These are phyloP conservation scores for Suhomyces prunicola DNA, from an alignment of 805 yeast species.

Conservation along the genomic window DNA sequence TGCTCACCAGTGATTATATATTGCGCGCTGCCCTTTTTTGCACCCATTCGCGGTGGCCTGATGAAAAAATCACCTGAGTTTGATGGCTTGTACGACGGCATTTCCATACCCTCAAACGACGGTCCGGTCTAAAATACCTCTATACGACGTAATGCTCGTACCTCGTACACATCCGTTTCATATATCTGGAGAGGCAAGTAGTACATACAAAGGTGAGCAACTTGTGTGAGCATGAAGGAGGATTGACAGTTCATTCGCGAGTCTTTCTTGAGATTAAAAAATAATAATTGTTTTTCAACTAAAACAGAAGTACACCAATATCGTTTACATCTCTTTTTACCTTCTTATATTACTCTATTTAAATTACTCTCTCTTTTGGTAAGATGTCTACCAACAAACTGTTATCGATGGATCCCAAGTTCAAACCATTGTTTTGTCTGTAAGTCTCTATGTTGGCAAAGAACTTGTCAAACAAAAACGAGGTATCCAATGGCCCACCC, in stretches of 20 bases:
- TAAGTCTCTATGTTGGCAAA: slow-evolving; percentile 64
- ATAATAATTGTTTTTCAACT: no score
- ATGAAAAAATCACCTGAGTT: slow-evolving; percentile 1
- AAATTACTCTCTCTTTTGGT: slow-evolving; percentile 62
- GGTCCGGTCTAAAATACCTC: neutral
- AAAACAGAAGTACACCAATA: no score
- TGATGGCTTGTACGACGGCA: neutral
- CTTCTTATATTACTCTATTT: slow-evolving; percentile 8
- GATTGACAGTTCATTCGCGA: no score
- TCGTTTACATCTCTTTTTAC: neutral
- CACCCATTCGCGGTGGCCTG: slow-evolving; percentile 3
- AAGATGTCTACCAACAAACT: slow-evolving; percentile 58
- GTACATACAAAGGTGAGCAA: neutral
- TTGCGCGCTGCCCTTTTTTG: neutral
- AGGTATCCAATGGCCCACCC: slow-evolving; percentile 96
- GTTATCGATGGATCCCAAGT: slow-evolving; percentile 44
- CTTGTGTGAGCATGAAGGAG: no score
- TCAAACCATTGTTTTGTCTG: slow-evolving; percentile 34
- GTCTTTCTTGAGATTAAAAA: no score
- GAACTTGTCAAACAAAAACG: slow-evolving; percentile 87
- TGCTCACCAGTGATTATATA: neutral
- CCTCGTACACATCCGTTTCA: neutral
- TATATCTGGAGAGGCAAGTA: neutral
- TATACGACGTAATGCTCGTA: neutral
- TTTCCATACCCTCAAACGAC: neutral